Base-by-base conservation (phyloP, 495 filamentous ascomycete species). In the Podospora pseudoanserina region DNA sequence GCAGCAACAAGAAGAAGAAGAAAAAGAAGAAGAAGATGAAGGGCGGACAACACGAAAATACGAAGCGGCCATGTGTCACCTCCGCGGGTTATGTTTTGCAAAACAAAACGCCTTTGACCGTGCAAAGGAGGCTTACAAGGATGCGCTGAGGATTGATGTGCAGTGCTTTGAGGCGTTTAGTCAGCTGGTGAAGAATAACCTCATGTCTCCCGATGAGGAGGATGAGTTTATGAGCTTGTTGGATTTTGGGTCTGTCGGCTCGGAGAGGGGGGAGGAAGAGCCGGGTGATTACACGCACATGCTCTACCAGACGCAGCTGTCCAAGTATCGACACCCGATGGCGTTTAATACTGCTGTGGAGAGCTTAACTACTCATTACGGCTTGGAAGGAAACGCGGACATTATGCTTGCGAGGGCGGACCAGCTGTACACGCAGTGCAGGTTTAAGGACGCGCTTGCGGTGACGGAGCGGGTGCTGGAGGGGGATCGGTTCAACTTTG, bases 141-240 rank as follows among this genome's bases (percentile, higher is more conserved):
- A 96, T 72, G 95, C 95, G 6, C 92, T 98, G 56, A 85, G 91
- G 60, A 97, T 99, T 74, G 96, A 99, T 76, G 93, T 98, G 5
- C 94, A 97, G 76, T 99, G 95, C 78, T 98, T 96, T 74, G 95
- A 99, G 76, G 95, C 95, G 3, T 98, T 98, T 74, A 94, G 97
- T 67, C 93, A 97, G 78, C 85, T 99, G 62, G 97, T 97, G 90
- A 93, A 94, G 81, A 98, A 98, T 78, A 91, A 90, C 20, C 86
- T 98, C 28, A 96, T 99, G 92, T 93, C 94, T n/a, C 94, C 96
- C 2, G 90, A 93, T 54, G 96, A 99, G 77, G 95, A 99, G 76
- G 93, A 95, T 85, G 84, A 90, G 53, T 97, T 99, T 69, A 84
- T 99, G 34, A 91, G 94, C 69, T 92, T 91, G 26, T 83, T 99